These are phyloP conservation scores for Galeopsis tetrahit DNA, from an alignment of 257 asterid genomes.

Conservation along the genomic window DNA sequence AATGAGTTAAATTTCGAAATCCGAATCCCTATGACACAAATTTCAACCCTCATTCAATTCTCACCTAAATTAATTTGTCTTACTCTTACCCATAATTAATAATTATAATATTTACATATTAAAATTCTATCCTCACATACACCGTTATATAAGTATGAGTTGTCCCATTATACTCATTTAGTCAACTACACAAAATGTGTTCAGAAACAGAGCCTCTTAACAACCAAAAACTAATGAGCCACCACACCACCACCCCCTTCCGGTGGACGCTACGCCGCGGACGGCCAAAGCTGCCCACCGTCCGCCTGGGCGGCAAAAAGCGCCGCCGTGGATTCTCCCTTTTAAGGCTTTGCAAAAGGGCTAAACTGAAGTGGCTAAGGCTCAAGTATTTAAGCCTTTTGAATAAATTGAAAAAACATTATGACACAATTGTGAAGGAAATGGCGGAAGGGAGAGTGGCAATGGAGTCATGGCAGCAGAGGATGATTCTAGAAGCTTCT, in stretches of 20 bases:
- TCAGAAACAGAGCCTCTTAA: conserved; percentile 32
- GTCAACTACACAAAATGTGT: conserved; percentile 44
- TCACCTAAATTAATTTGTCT: not conserved
- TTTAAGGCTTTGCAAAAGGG: conserved; percentile 50
- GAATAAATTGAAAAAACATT: conserved; percentile 54
- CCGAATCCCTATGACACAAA: conserved; percentile 7
- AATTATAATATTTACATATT: not conserved
- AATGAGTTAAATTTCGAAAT: conserved; percentile 9
- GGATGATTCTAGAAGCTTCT: conserved; percentile 65
- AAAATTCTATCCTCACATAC: not conserved
- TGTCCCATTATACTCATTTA: not conserved
- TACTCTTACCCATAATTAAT: not conserved
- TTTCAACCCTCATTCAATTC: conserved; percentile 34
- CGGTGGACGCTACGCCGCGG: conserved; percentile 54
- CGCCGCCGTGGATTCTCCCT: conserved; percentile 53
- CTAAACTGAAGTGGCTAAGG: conserved; percentile 50
- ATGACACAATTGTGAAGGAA: conserved; percentile 46
- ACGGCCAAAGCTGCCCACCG: conserved; percentile 50
- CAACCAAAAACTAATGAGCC: conserved; percentile 25
- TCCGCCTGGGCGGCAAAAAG: conserved; percentile 62
- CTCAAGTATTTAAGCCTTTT: conserved; percentile 46
- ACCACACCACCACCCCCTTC: conserved; percentile 32
- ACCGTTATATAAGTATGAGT: not conserved
- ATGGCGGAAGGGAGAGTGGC: conserved; percentile 47
- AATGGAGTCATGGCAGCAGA: conserved; percentile 62